Percentiles rank a stretch among this genome's conserved stretches.
Conservation (phyloP, 371 early-diverging fungal genomes). For the Mucor velutinosus region DNA sequence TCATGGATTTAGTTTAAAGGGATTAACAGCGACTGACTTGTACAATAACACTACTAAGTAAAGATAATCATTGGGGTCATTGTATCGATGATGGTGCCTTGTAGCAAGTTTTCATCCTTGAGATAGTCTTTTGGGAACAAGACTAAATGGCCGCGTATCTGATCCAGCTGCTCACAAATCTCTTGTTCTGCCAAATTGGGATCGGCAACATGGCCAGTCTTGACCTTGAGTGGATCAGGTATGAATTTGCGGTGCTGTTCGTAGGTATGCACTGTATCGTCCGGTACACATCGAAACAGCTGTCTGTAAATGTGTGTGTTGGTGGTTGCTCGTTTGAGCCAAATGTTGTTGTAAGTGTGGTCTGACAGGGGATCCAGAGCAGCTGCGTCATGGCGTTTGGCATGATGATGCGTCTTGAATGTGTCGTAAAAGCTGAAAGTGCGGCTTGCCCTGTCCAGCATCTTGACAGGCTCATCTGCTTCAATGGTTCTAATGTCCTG, state of each 20-base stretch:
- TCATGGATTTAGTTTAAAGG: constrained; percentile 45
- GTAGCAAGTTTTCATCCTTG: constrained; percentile 68
- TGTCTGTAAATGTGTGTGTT: constrained; percentile 79
- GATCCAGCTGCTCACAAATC: constrained; percentile 42
- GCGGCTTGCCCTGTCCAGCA: constrained; percentile 41
- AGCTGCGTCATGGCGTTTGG: constrained; percentile 41
- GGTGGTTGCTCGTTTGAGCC: constrained; percentile 64
- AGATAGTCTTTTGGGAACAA: constrained; percentile 79
- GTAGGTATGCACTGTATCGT: constrained; percentile 70
- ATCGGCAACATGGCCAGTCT: constrained; percentile 63
- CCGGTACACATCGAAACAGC: constrained; percentile 87
- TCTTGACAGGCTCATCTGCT: constrained; percentile 38
- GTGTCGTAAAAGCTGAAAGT: constrained; percentile 44
- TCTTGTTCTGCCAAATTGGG: constrained; percentile 34
- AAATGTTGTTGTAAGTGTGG: constrained; percentile 61
- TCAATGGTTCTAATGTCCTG: constrained; percentile 35
- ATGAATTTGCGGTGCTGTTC: constrained; percentile 63
- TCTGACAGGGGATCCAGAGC: constrained; percentile 79
- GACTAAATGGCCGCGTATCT: constrained; percentile 69
- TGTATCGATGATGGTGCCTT: constrained; percentile 53
- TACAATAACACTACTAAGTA: constrained; percentile 43
- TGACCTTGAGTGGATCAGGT: constrained; percentile 47
- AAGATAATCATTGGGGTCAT: constrained; percentile 64
- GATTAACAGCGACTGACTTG: constrained; percentile 43
- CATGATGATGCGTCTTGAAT: constrained; percentile 20